Evolutionary conservation across 345 rosid genomes (phyloP), one percentile per base, ranked within the genome.

Genomic region (Euphorbia peplus): DNA sequence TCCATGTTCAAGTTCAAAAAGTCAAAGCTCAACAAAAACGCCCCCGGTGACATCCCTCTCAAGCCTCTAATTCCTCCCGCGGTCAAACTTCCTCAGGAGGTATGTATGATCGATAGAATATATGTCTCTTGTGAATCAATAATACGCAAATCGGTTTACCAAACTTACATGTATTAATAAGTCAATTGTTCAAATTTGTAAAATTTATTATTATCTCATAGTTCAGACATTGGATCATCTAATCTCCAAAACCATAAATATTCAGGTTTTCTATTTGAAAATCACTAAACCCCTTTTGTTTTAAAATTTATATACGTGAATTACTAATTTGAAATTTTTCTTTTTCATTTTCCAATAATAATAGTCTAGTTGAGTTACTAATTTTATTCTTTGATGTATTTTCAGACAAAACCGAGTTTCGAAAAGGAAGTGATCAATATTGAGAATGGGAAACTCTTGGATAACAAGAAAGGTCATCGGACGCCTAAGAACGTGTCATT

Each of bases 371-470:
- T 35, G 58, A 35, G 10, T 21, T 48, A 21, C 51, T 24, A 39
- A 28, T 46, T 16, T 28, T 25, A 8, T 18, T 54, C 24, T 24
- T 14, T 10, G 61, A 44, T 11, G 12, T 9, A 8, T 44, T 65
- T 75, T 61, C 82, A 85, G 90, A 69, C 79, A 74, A 52, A 19
- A 24, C 51, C 25, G 3, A 58, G 47, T 28, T 68, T 71, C 25
- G 66, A 63, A 14, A 74, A 72, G 61, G 76, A 72, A 21, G 54
- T 59, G 14, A n/a, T 52, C n/a, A n/a, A n/a, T 29, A 63, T 48
- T 24, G 83, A 73, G 62, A 79, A 72, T 48, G 69, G 70, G 62
- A 68, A 78, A 48, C 15, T 19, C 22, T 46, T 19, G 44, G 79
- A 74, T 50, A 66, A 8, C 3, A 37, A 24, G 19, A 15, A 9